phyloP scores from a whole-genome alignment of 495 filamentous ascomycete genomes.

The Amphirosellinia nigrospora region DNA sequence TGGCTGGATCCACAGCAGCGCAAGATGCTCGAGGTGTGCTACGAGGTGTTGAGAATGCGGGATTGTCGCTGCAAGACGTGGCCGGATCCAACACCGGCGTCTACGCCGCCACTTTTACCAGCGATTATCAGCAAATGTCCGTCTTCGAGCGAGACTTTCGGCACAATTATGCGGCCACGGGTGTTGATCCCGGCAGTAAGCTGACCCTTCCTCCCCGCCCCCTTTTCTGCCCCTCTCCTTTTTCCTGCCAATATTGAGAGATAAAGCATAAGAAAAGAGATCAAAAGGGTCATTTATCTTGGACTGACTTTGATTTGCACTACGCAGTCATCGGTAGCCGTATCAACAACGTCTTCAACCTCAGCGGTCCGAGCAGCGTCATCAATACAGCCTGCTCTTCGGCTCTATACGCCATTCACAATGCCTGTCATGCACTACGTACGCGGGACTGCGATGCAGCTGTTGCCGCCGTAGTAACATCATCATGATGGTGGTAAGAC shows the following conservation, averaged over 20 bases:
- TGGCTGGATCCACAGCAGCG: constrained; percentile 31
- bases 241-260: too few species aligned
- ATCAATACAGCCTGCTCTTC: constrained; percentile 64
- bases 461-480: constrained; percentile 42
- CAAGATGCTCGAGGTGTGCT: constrained; percentile 53
- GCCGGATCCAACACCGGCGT: constrained; percentile 46
- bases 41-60: constrained; percentile 56
- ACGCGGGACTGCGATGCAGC: constrained; percentile 39
- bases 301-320: too few species aligned
- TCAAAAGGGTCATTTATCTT: too few species aligned
- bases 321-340: constrained; percentile 56
- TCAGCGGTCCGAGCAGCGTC: constrained; percentile 51
- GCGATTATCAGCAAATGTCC: constrained; percentile 46
- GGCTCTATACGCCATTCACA: constrained; percentile 54
- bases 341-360: constrained; percentile 57
- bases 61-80: constrained; percentile 47
- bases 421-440: constrained; percentile 45
- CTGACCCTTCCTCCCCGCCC: too few species aligned
- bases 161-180: constrained; percentile 40
- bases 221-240: too few species aligned
- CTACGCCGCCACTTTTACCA: constrained; percentile 50
- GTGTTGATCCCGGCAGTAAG: constrained; percentile 37
- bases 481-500: constrained; percentile 37
- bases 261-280: too few species aligned
- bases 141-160: constrained; percentile 34